phyloP scores from a whole-genome alignment of 1,284 basidiomycete species.

The Irpex sp. region DNA sequence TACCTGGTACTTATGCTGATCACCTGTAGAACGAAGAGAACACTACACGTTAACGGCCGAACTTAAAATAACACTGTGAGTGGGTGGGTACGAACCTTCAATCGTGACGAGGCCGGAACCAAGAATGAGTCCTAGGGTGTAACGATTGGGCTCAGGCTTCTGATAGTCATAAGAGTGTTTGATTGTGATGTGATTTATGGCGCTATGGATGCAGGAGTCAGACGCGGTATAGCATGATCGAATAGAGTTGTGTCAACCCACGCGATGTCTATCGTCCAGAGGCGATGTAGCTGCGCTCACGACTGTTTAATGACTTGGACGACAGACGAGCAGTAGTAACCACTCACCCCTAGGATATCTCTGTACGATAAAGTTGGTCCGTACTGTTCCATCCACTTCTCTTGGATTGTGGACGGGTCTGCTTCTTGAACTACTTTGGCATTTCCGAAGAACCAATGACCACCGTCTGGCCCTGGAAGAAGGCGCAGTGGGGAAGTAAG shows the following conservation, averaged over 20 bases:
- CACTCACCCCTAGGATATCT: constrained; percentile 2
- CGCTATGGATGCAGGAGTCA: constrained; percentile 36
- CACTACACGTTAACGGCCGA: too few species aligned
- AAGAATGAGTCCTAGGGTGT: too few species aligned
- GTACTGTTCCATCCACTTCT: constrained; percentile 54
- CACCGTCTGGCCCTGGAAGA: constrained; percentile 47
- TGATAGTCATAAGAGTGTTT: too few species aligned
- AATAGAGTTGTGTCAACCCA: not conserved
- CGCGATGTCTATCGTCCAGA: constrained; percentile 3
- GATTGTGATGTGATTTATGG: not conserved
- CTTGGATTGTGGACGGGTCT: constrained; percentile 38
- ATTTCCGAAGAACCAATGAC: constrained; percentile 53
- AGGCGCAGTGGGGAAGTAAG: constrained; percentile 37
- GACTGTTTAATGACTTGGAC: too few species aligned
- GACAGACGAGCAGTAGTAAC: too few species aligned
- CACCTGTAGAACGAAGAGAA: constrained; percentile 11
- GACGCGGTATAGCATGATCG: constrained; percentile 45
- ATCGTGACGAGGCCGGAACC: too few species aligned
- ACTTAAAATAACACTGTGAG: too few species aligned
- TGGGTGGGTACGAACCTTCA: too few species aligned
- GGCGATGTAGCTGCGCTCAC: not conserved
- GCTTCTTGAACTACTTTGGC: constrained; percentile 39
- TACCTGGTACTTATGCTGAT: constrained; percentile 49
- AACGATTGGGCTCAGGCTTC: too few species aligned
- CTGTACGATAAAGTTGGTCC: constrained; percentile 35